Evolutionary conservation across 257 asterid genomes (phyloP), one percentile per base, ranked within the genome.

Genomic region (Solanum arcanum): DNA sequence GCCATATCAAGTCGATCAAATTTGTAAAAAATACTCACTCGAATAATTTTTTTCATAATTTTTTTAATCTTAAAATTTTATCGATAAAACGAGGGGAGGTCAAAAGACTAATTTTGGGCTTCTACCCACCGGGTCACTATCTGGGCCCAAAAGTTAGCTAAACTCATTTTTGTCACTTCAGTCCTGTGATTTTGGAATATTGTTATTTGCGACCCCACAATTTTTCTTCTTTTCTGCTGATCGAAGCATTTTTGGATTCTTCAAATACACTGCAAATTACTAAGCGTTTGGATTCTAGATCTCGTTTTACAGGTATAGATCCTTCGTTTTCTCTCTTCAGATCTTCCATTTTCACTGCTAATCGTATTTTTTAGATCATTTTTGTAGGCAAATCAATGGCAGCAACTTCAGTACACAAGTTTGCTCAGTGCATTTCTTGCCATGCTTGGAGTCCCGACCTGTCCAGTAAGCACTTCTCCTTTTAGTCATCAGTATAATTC

Each of bases 391-490:
- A 39, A 66, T 85, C 20, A 78, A 97, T 97, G 99, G 98, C 98
- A 33, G 94, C 95, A n/a, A 93, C 94, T 85, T 93, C 98, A 83
- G 93, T 91, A 89, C 97, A 95, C 88, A 96, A 94, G 89, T 94
- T 95, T 78, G 98, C 97, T 85, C 98, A 92, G 87, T 94, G 94
- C 91, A 93, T 97, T 89, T 93, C 98, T 86, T 93, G 96, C 90
- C 99, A 97, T 91, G 97, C 95, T 91, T 97, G 98, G 99, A 95
- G 98, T 87, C 97, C 98, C 60, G 99, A 97, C 87, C 94, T 89
- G 68, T 95, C 98, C 83, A 95, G 99, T 97, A 93, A 87, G 15
- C 56, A 12, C 85, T 56, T 72, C 60, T 82, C 83, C 31, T 47
- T 56, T 68, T 27, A 18, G 21, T 46, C 15, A 1, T 66, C 29